These are phyloP conservation scores for Neurospora hispaniola DNA, from an alignment of 495 filamentous ascomycete species.

Conservation along the genomic window DNA sequence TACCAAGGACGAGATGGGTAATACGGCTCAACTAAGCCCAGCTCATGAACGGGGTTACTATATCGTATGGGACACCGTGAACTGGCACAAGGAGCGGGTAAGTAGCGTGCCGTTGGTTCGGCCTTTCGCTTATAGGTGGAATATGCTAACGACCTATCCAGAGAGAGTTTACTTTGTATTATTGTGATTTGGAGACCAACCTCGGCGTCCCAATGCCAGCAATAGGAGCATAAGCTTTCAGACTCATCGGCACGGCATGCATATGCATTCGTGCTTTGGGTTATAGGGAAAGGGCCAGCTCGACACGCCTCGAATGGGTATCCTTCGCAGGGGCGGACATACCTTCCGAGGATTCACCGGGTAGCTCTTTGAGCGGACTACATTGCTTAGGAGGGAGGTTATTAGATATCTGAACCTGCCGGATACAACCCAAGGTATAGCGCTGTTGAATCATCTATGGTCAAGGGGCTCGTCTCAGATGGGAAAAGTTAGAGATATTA, in stretches of 20 bases:
- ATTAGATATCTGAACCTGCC: neutral
- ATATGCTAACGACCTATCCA: slow-evolving; percentile 19
- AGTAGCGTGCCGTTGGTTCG: slow-evolving; percentile 19
- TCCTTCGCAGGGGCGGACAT: neutral
- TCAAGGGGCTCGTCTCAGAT: neutral
- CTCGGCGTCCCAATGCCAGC: slow-evolving; percentile 1
- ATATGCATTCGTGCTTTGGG: neutral
- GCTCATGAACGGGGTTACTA: slow-evolving; percentile 79
- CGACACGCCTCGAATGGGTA: neutral
- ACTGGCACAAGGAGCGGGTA: slow-evolving; percentile 77
- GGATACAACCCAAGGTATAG: neutral
- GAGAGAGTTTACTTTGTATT: slow-evolving; percentile 71
- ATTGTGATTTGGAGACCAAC: slow-evolving; percentile 59
- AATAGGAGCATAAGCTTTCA: neutral
- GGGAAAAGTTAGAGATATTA: neutral
- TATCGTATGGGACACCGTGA: slow-evolving; percentile 74
- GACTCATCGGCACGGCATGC: neutral
- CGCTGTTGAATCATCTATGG: neutral
- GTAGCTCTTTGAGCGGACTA: neutral
- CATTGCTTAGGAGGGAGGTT: neutral
- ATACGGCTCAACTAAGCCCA: slow-evolving; percentile 54
- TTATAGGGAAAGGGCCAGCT: neutral
- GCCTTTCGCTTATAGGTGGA: neutral
- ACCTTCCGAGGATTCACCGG: neutral
- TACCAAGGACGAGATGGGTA: slow-evolving; percentile 71